Base-by-base conservation (phyloP, 257 asterid genomes). In the Ocimum tenuiflorum region DNA sequence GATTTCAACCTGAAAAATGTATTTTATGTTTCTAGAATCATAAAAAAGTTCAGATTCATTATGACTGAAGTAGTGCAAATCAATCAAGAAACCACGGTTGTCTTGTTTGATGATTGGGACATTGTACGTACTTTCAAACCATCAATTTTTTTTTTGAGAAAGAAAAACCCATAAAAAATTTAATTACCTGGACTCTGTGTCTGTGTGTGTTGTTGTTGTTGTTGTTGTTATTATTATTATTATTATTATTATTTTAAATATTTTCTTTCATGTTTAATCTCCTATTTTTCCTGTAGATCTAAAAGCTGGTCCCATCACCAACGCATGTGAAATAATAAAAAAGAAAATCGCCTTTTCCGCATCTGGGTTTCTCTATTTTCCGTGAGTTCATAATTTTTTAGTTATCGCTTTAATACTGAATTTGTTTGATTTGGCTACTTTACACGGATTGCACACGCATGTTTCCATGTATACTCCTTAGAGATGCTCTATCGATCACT, bases 401-500 rank as follows among this genome's bases (percentile, higher is more conserved):
- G 15, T 17, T 48, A 31, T 63, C 39, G 35, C 45, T 65, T 3
- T 22, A n/a, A 7, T 48, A 63, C 57, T 60, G 54, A 3, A 12
- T 48, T 38, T 33, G n/a, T 36, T 33, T 35, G 55, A 47, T 68
- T 59, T 24, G 5, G 15, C 47, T 48, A 29, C 39, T 48, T 33
- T 38, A 27, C 68, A 31, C 79, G 76, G 73, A 59, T 52, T 48
- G 3, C 53, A 42, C 72, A 18, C 72, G 72, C 17, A 10, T 31
- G 43, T 51, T 22, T 31, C 33, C 50, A 11, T 54, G 19, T 6
- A 1, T 54, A 41, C 60, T 71, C 33, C 35, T 20, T 20, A 62
- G 69, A 48, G 69, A 49, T 64, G 71, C 46, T 68, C 29, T 19
- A 52, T 68, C 63, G 68, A 72, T 39, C 47, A 67, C 63, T 60